Evolutionary conservation across 768 basidiomycete species (phyloP).

Genomic region (Rhodotorula graminis): DNA sequence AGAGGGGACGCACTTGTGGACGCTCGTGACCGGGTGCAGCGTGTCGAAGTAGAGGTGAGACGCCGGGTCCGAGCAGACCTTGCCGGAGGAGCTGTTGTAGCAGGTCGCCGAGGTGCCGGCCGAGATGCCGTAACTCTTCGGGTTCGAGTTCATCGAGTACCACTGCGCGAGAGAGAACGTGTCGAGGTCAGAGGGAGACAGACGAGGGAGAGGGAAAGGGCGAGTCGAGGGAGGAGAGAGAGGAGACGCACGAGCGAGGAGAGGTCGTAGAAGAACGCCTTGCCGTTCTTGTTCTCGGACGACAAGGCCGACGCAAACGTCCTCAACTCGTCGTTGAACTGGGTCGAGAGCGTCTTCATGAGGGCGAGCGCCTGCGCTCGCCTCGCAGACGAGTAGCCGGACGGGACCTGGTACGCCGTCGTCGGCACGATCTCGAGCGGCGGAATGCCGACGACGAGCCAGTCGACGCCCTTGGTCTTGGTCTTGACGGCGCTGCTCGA

Average conservation of each 20-base stretch:
- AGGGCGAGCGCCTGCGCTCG: conserved; percentile 11
- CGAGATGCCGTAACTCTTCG: conserved; percentile 11
- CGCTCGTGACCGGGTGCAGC: conserved; percentile 30
- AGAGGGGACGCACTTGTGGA: conserved; percentile 7
- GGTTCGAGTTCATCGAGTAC: conserved; percentile 6
- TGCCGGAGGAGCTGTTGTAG: conserved; percentile 19
- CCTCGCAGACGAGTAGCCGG: not conserved
- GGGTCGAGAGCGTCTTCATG: conserved; percentile 26
- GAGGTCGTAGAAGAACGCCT: conserved; percentile 20
- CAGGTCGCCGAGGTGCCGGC: conserved; percentile 4
- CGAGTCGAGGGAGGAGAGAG: not conserved
- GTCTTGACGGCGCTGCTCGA: not conserved
- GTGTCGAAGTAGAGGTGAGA: conserved; percentile 35
- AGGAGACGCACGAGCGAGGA: conserved; percentile 11
- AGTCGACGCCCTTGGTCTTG: conserved; percentile 6
- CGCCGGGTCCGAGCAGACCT: conserved; percentile 22
- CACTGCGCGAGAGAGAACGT: conserved; percentile 1
- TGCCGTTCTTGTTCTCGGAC: conserved; percentile 1
- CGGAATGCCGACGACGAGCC: conserved; percentile 33
- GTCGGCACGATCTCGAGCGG: conserved; percentile 32
- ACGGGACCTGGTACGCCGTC: conserved; percentile 5
- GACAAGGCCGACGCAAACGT: conserved; percentile 3
- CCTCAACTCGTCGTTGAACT: conserved; percentile 32
- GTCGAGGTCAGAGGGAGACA: not conserved
- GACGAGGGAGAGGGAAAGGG: not conserved